Conservation (phyloP, 768 basidiomycete genomes). For the Symmetrospora coprosmae region DNA sequence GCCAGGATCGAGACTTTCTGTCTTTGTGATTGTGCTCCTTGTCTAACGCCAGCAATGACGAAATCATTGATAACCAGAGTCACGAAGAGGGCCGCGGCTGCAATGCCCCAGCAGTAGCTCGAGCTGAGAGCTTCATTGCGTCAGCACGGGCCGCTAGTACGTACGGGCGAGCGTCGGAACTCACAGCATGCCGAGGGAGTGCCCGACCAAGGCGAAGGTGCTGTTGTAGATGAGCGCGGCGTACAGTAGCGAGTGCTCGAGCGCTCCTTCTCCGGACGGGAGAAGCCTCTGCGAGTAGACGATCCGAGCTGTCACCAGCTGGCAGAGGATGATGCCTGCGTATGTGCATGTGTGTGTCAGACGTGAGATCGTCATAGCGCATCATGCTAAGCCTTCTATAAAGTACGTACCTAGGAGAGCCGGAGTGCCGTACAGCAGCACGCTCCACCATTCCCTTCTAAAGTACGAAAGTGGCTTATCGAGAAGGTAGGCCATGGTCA, state of each 20-base stretch:
- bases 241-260: constrained; percentile 52
- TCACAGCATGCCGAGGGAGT: constrained; percentile 44
- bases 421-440: constrained; percentile 62
- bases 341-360: too few relatives aligned
- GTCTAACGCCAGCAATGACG: constrained; percentile 27
- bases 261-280: constrained; percentile 24
- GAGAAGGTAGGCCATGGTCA: constrained; percentile 50
- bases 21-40: neutral
- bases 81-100: constrained; percentile 47
- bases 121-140: constrained; percentile 43
- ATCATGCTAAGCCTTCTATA: too few relatives aligned
- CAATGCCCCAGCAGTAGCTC: constrained; percentile 57
- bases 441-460: constrained; percentile 46
- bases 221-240: constrained; percentile 50
- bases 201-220: constrained; percentile 47
- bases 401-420: constrained; percentile 49
- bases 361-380: too few relatives aligned
- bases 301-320: too few relatives aligned
- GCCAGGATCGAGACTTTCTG: constrained; percentile 40
- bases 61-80: constrained; percentile 47
- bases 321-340: too few relatives aligned
- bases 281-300: constrained; percentile 44
- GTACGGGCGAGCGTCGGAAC: too few relatives aligned
- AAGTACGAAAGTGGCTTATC: constrained; percentile 62
- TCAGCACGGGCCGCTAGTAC: too few relatives aligned